Base-by-base conservation (phyloP, 1,139 yeast species). In the Hemisphaericaspora xylofermentans region DNA sequence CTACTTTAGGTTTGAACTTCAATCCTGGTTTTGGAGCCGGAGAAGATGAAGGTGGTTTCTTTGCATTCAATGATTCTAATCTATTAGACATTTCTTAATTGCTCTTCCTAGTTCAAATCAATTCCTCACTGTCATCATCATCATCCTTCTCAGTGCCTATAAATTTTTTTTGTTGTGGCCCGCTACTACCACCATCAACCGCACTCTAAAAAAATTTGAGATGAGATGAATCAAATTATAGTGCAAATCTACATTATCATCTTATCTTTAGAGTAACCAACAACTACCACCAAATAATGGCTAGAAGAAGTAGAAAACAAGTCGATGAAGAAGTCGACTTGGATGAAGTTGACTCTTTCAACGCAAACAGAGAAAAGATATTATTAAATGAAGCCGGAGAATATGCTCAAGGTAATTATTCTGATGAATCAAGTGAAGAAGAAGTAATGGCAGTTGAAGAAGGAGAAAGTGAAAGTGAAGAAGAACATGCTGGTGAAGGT, bases 1-100 rank as follows among this genome's bases (percentile, higher is more conserved):
- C 95, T 1, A 73, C 83, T 59, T 88, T 88, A 1, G 96, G 96
- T 56, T 82, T 78, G 62, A 88, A 88, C 60, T 84, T 82, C 40
- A 78, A 68, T 22, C 73, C 70, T 16, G 80, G 78, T 52, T 76
- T 80, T n/a, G 66, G 51, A 4, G 43, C 53, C 2, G 53, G 44
- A 15, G 50, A 42, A 3, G 53, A 33, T 3, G n/a, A n/a, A n/a
- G 56, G 47, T 12, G 66, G 54, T 48, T 65, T 63, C 44, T 64
- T 66, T 33, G 68, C 53, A 50, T 65, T 69, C 51, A 72, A 61
- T 17, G 76, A 70, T 38, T 71, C 77, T 44, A 72, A 61, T 44
- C 77, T 56, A 51, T 71, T 70, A 26, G 76, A 68, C 76, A 71
- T 71, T 13, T 4, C 13, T 6, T 25, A 9, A 21, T 21, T 21